Evolutionary conservation across 805 yeast genomes (phyloP).

Genomic region (Metschnikowia cubensis): DNA sequence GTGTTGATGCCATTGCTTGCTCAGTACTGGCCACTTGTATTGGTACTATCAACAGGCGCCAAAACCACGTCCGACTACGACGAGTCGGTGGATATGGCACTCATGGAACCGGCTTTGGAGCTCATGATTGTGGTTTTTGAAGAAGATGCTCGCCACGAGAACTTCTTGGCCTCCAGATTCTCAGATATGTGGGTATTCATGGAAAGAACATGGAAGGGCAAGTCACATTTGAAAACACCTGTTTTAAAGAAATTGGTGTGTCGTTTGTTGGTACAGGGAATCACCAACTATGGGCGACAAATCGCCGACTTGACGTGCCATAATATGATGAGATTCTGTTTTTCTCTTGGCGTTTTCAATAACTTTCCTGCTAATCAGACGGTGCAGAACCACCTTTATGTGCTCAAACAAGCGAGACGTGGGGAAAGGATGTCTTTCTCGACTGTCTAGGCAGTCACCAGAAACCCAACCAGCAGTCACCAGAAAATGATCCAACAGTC

Average conservation of each 20-base stretch:
- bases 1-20: constrained; percentile 32
- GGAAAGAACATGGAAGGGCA: constrained; percentile 7
- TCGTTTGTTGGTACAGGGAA: constrained; percentile 31
- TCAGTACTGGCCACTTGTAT: constrained; percentile 30
- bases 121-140: constrained; percentile 25
- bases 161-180: constrained; percentile 46
- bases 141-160: constrained; percentile 36
- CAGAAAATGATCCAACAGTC: no score
- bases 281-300: constrained; percentile 36
- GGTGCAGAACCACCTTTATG: constrained; percentile 29
- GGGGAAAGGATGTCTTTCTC: neutral
- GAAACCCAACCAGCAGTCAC: no score
- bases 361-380: constrained; percentile 21
- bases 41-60: constrained; percentile 21
- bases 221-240: neutral
- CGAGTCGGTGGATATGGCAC: constrained; percentile 5
- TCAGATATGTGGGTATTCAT: constrained; percentile 42
- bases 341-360: constrained; percentile 23
- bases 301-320: constrained; percentile 38
- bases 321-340: constrained; percentile 33
- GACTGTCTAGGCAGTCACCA: no score
- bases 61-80: constrained; percentile 13
- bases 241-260: constrained; percentile 17
- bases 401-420: constrained; percentile 11
- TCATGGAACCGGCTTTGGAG: constrained; percentile 27